phyloP scores from a whole-genome alignment of 2,329 filamentous ascomycete species.

The Coniochaeta pulveracea region DNA sequence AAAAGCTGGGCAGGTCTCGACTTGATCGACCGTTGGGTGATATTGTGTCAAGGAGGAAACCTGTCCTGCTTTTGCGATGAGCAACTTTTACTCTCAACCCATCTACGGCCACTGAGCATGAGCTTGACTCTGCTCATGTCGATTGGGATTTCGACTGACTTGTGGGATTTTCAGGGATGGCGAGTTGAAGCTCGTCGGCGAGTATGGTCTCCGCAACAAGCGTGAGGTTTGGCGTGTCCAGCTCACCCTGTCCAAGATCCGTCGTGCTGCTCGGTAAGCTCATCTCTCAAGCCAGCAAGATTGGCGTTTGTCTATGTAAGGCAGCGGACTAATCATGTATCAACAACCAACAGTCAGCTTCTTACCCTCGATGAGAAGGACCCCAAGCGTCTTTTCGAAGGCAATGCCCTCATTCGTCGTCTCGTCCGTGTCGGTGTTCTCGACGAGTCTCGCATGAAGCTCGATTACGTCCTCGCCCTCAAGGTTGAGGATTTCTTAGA shows the following conservation, averaged over 20 bases:
- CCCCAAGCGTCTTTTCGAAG: slow-evolving; percentile 99
- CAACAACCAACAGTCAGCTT: slow-evolving; percentile 63
- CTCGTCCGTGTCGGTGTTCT: slow-evolving; percentile 99
- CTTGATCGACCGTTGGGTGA: too few species aligned
- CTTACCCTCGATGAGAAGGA: slow-evolving; percentile 99
- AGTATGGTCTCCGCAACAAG: slow-evolving; percentile 99
- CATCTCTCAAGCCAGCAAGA: too few species aligned
- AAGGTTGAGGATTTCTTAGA: slow-evolving; percentile 99
- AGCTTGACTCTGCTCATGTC: slow-evolving; percentile 98
- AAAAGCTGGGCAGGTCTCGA: too few species aligned
- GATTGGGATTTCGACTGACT: slow-evolving; percentile 67
- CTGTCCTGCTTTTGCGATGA: too few species aligned
- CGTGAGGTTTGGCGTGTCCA: slow-evolving; percentile 99
- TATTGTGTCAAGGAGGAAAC: too few species aligned
- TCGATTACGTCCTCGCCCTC: slow-evolving; percentile 99
- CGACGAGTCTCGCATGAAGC: slow-evolving; percentile 99
- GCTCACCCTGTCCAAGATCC: slow-evolving; percentile 99
- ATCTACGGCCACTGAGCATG: slow-evolving; percentile 87
- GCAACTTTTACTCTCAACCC: slow-evolving; percentile 1
- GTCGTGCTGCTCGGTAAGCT: slow-evolving; percentile 97
- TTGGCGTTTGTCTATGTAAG: too few species aligned
- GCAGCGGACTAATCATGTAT: background rate
- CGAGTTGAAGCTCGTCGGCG: slow-evolving; percentile 98
- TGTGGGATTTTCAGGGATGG: slow-evolving; percentile 65
- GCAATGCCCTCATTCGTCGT: slow-evolving; percentile 99